These are phyloP conservation scores for Starmerella apis DNA, from an alignment of 805 yeast species.

Conservation along the genomic window DNA sequence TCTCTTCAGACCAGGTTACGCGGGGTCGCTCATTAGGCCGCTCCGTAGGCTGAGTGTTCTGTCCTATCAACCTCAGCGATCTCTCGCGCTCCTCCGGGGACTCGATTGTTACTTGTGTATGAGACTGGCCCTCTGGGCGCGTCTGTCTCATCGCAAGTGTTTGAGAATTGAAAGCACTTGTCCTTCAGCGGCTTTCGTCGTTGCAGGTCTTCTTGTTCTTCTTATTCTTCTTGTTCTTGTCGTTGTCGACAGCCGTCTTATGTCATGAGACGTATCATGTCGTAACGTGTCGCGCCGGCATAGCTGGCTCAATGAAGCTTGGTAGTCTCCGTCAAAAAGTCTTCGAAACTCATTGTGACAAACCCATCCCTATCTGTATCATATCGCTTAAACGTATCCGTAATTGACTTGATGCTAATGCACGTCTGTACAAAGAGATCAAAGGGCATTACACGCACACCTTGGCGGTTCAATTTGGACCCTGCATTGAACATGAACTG, in stretches of 20 bases:
- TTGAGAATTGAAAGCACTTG: neutral
- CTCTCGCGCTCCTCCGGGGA: constrained; percentile 2
- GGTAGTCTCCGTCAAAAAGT: constrained; percentile 32
- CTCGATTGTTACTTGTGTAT: neutral
- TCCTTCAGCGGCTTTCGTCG: no score
- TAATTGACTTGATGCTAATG: constrained; percentile 63
- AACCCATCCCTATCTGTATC: constrained; percentile 63
- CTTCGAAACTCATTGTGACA: constrained; percentile 33
- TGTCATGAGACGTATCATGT: no score
- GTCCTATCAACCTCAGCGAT: constrained; percentile 2
- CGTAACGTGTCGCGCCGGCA: neutral
- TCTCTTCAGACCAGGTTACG: constrained; percentile 78
- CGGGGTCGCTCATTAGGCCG: constrained; percentile 32
- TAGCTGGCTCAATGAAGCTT: constrained; percentile 24
- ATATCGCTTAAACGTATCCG: constrained; percentile 67
- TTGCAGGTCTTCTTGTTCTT: neutral
- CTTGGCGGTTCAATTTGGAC: constrained; percentile 33
- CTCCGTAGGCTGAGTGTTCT: neutral
- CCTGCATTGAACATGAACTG: constrained; percentile 49
- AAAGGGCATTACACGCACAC: constrained; percentile 44
- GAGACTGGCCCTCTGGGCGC: neutral
- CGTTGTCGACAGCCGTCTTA: neutral
- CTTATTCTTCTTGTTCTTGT: neutral
- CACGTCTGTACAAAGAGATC: constrained; percentile 74
- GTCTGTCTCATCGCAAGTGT: neutral